Evolutionary conservation across 352 stramenopile genomes (phyloP), one percentile per base, ranked within the genome.

Genomic region (Pythium inflatum): DNA sequence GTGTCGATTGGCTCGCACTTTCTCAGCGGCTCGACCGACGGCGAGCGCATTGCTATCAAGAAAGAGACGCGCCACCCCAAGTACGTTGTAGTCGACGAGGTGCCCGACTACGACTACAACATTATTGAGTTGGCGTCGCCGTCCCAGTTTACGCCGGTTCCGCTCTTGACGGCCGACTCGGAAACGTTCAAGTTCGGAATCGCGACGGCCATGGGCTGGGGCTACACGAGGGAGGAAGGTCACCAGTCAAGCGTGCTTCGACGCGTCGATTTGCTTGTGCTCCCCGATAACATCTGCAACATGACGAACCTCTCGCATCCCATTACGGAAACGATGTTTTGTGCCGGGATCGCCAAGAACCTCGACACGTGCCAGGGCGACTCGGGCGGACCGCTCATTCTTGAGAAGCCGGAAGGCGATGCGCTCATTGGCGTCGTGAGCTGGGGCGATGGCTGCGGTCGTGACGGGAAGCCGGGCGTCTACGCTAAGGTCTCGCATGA

Each of bases 391-490:
- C 68, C 68, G 16, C 20, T 75, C 27, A 62, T 51, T 13, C 53
- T 60, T 22, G 53, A 60, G 24, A 16, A 49, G 22, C 14, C 20
- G 7, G n/a, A 12, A 5, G 36, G 38, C 36, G 61, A 71, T 9
- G 63, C 70, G 25, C 33, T 78, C 18, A 38, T 66, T n/a, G 75
- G 71, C 36, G 54, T 77, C 8, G 67, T 74, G 20, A 75, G 59
- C 38, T 81, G 75, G 75, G 75, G 75, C n/a, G 38, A 65, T 28
- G 72, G 58, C 7, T 81, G 75, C 56, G 75, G 72, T 9, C 5
- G n/a, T 5, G 36, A 53, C 2, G 75, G 71, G 30, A 28, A 65
- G 28, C 73, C 73, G 8, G 75, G 75, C 16, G 71, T 81, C 14
- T 81, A 81, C 59, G 61, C 62, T 3, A 60, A 69, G 12, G 45